Base-by-base conservation (phyloP, 192 early-diverging fungal genomes). In the Backusella liffmaniae region DNA sequence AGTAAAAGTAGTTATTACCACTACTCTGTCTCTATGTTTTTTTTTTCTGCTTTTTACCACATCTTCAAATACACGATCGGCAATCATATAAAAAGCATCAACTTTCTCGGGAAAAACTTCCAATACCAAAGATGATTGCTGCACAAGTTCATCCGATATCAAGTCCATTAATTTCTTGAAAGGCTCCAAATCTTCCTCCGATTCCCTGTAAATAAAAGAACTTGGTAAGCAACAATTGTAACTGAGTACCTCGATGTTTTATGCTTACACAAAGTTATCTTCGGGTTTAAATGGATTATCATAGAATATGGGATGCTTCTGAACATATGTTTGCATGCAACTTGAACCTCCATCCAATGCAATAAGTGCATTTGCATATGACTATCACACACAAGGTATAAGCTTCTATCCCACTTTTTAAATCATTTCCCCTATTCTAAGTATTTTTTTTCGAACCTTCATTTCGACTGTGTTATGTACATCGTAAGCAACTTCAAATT, bases 221-320 rank as follows among this genome's bases (percentile, higher is more conserved):
- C 29, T 26, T 9, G 26, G 26, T 21, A 65, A 59, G 12, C 3
- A 35, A 42, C 13, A 3, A 9, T 10, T 37, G 1, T 65, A 71
- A 21, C n/a, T n/a, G 4, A n/a, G 29, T 71, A 15, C 7, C 15
- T 21, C 35, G 13, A 5, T 32, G 34, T 23, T 29, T 18, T n/a
- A 8, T 67, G 37, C 77, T 62, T 84, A 89, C 86, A 78, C 79
- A 56, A 90, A 84, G 70, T 90, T 90, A 68, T 86, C 89, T 41
- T 83, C 70, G 15, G 88, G 79, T 49, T 85, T 76, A 53, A 82
- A 86, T 30, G 91, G 91, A 67, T 90, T 86, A 81, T 96, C 95
- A 76, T 91, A 96, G 72, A 96, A 95, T 30, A 96, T 90, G 49
- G 91, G 92, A 76, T 94, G 92, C 75, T 96, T 96, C 30, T 94